Base-by-base conservation (phyloP, 257 asterid species). In the Ajuga chamaepitys region DNA sequence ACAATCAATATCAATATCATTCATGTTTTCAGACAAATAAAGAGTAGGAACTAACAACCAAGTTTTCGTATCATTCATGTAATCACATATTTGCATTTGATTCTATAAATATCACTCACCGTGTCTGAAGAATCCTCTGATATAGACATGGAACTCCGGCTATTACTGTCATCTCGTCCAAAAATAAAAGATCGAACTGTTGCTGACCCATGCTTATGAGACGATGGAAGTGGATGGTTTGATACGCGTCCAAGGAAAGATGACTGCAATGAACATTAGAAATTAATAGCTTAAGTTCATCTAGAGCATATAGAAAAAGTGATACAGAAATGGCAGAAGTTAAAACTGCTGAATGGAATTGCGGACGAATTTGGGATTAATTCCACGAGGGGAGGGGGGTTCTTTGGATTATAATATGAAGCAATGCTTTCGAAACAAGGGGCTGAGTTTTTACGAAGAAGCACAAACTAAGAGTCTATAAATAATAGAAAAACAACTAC, bases 111-210 rank as follows among this genome's bases (percentile, higher is more conserved):
- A 64, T 45, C 66, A 67, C 89, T 87, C 75, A 89, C 99, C 35
- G 73, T 41, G 35, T 84, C 88, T 28, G 78, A 76, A 44, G 90
- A 80, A 60, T 84, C 95, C 78, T 87, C 95, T 30, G 91, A 75
- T 51, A 72, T 57, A 34, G 85, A 72, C 24, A 93, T 37, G 67
- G 97, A 83, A 76, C 85, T 87, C 74, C 85, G 83, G 82, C 89
- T 87, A 53, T 85, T 93, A 76, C 95, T 87, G 74, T 89, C 99
- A 9, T 88, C 97, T 80, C 96, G 82, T 65, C 94, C 97, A 66
- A 93, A 93, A 66, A 93, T 83, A 70, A 86, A 93, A 60, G 96
- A 79, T 62, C 96, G 88, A 74, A 70, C 77, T 21, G 81, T 40
- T 62, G 87, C 82, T 22, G 85, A 75, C 42, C 92, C 81, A 80